phyloP scores from a whole-genome alignment of 768 basidiomycete species.

The Hypholoma sublateritium region DNA sequence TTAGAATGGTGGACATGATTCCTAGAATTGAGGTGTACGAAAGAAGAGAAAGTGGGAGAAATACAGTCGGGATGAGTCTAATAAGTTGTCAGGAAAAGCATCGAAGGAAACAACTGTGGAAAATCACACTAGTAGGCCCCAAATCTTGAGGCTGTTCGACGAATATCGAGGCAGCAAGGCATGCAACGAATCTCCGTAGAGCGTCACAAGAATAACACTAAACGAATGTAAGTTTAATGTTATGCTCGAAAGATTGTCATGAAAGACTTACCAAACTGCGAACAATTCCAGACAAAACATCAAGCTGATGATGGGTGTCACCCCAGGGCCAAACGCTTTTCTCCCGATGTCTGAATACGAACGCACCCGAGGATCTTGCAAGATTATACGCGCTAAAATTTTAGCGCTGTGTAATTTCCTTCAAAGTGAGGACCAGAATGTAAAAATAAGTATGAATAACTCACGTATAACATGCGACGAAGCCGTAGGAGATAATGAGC shows the following conservation, averaged over 20 bases:
- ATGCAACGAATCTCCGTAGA: constrained; percentile 86
- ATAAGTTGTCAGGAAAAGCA: constrained; percentile 2
- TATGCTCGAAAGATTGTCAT: not conserved
- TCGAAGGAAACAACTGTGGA: not conserved
- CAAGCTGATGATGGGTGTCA: constrained; percentile 60
- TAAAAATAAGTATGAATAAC: constrained; percentile 26
- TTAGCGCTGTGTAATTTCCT: constrained; percentile 61
- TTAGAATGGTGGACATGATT: constrained; percentile 72
- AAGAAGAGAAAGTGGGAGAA: constrained; percentile 82
- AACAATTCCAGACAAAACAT: constrained; percentile 90
- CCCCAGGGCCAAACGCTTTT: constrained; percentile 82
- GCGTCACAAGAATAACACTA: constrained; percentile 84
- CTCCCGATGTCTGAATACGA: constrained; percentile 90
- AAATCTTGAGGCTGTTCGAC: constrained; percentile 70
- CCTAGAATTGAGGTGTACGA: constrained; percentile 89
- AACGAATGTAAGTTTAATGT: not conserved
- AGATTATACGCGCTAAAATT: constrained; percentile 75
- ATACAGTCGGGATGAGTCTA: constrained; percentile 81
- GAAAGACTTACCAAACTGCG: constrained; percentile 60
- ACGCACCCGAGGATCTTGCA: constrained; percentile 63
- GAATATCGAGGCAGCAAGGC: constrained; percentile 68
- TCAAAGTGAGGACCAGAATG: not conserved
- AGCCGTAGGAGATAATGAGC: constrained; percentile 75
- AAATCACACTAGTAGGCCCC: constrained; percentile 69
- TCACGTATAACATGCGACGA: constrained; percentile 87